A percentile compares a stretch with the other conserved stretches of the same genome.
Evolutionary conservation across 1,139 yeast species (phyloP).

Genomic region (Taiozyma sp.): DNA sequence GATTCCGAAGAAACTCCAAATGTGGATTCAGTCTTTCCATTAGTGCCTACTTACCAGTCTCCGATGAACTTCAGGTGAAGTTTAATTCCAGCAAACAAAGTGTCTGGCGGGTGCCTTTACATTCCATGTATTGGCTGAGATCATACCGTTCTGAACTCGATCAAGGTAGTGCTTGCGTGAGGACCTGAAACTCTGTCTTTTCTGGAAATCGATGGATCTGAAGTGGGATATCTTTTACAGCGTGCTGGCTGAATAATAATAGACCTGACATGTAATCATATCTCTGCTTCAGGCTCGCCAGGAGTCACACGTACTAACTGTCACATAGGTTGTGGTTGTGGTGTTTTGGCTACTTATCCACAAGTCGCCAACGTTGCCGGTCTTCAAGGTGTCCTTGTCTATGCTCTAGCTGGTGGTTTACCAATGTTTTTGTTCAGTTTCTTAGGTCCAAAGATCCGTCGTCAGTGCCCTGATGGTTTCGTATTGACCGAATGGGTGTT

Average conservation of each 20-base stretch:
- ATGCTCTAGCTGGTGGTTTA: constrained; percentile 74
- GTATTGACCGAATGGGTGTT: constrained; percentile 95
- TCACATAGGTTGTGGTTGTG: constrained; percentile 77
- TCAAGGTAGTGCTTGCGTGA: constrained; percentile 89
- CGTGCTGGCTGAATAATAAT: background rate
- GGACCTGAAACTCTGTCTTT: constrained; percentile 36
- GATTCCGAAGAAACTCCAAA: background rate
- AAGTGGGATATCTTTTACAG: background rate
- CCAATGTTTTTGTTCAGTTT: constrained; percentile 82
- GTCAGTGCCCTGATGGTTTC: constrained; percentile 84
- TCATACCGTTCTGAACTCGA: constrained; percentile 77
- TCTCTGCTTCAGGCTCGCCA: background rate
- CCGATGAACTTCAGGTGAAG: constrained; percentile 15
- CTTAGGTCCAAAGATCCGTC: constrained; percentile 77
- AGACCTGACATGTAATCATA: background rate
- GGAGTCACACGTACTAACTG: constrained; percentile 17
- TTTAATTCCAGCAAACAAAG: constrained; percentile 14
- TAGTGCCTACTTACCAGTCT: background rate
- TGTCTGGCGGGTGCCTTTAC: constrained; percentile 46
- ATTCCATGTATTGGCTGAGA: constrained; percentile 51
- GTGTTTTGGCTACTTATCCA: constrained; percentile 80
- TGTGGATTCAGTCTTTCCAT: background rate
- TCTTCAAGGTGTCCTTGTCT: constrained; percentile 80
- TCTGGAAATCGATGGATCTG: background rate
- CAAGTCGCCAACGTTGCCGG: constrained; percentile 86